Evolutionary conservation across 148 eudicot species (phyloP).

Genomic region (Cornus controversa): DNA sequence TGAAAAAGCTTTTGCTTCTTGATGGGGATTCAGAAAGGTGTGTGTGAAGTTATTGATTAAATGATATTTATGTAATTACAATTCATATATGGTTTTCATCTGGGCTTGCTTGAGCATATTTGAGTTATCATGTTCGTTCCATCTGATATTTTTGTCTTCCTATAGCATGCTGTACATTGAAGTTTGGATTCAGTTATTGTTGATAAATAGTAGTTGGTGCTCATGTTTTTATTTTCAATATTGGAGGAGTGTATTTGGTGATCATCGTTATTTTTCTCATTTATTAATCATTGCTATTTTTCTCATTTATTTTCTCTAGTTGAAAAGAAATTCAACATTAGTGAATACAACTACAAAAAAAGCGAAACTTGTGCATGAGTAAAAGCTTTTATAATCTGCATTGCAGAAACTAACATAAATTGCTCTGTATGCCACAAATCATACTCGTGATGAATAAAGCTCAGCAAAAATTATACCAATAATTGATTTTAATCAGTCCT

Average conservation of each 20-base stretch:
- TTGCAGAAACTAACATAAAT: no score
- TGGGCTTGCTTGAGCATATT: background rate
- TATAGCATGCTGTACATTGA: background rate
- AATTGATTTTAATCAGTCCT: no score
- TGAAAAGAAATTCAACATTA: no score
- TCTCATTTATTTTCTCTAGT: no score
- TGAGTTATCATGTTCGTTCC: background rate
- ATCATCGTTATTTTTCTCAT: no score
- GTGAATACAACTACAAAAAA: no score
- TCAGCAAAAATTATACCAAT: no score
- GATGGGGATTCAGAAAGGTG: slow-evolving; percentile 75
- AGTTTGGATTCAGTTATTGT: background rate
- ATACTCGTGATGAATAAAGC: no score
- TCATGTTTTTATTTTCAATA: background rate
- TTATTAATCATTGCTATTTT: no score
- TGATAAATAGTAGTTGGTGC: slow-evolving; percentile 2
- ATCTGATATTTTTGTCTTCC: background rate
- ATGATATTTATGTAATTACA: background rate
- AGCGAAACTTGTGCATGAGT: no score
- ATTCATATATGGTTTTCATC: background rate
- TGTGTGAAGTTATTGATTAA: slow-evolving; percentile 8
- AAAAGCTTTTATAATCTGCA: no score
- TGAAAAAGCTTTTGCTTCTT: slow-evolving; percentile 58
- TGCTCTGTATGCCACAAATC: no score
- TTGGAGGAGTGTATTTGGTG: background rate